phyloP scores from a whole-genome alignment of 768 basidiomycete genomes.

The Grammothele lineata region DNA sequence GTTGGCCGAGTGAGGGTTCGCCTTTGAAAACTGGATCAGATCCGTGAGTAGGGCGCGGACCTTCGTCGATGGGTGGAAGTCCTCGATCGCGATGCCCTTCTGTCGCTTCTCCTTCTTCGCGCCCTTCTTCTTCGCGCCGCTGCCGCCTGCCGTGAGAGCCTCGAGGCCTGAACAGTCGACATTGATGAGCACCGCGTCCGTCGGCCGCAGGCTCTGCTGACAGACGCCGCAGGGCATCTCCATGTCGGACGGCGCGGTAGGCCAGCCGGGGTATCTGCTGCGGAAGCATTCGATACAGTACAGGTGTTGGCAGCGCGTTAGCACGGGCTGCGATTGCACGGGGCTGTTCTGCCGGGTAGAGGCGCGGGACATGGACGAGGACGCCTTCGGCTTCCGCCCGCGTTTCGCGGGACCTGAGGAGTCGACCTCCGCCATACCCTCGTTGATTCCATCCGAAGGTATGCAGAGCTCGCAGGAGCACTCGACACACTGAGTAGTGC shows the following conservation, averaged over 20 bases:
- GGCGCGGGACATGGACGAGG: conserved; percentile 45
- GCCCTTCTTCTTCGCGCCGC: conserved; percentile 62
- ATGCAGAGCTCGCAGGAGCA: conserved; percentile 71
- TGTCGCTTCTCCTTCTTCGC: conserved; percentile 62
- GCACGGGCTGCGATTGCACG: conserved; percentile 53
- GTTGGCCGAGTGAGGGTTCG: conserved; percentile 84
- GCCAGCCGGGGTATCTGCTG: conserved; percentile 75
- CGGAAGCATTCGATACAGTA: conserved; percentile 89
- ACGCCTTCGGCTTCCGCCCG: conserved; percentile 47
- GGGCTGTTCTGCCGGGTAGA: conserved; percentile 77
- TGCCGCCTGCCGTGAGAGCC: conserved; percentile 11
- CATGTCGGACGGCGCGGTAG: conserved; percentile 56
- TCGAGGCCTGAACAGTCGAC: conserved; percentile 47
- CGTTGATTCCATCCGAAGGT: conserved; percentile 37
- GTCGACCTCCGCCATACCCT: conserved; percentile 44
- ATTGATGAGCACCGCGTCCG: conserved; percentile 82
- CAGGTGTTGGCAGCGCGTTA: conserved; percentile 93
- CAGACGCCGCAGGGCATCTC: conserved; percentile 74
- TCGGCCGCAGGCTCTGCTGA: conserved; percentile 56
- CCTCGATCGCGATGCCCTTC: conserved; percentile 48
- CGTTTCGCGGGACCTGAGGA: conserved; percentile 43
- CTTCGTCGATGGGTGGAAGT: conserved; percentile 81
- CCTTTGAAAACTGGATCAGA: conserved; percentile 73
- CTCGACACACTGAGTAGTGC: conserved; percentile 84
- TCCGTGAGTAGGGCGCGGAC: conserved; percentile 79